Evolutionary conservation across 2,329 filamentous ascomycete species (phyloP).

Genomic region (Scedosporium boydii): DNA sequence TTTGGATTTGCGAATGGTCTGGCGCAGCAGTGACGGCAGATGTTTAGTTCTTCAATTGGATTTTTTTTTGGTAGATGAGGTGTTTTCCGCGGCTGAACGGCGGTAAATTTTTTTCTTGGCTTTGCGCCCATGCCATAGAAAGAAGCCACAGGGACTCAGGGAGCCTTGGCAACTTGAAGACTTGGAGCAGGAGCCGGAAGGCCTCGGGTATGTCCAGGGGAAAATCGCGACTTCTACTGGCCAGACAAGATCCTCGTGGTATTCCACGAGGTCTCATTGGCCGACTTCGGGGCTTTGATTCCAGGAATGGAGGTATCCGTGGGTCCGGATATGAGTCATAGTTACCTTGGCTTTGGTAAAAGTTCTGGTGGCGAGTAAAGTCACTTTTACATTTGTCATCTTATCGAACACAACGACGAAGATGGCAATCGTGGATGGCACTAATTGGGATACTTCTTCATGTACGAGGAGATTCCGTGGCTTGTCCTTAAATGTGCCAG

Average conservation of each 20-base stretch:
- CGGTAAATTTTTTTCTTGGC: background rate
- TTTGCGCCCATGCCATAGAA: background rate
- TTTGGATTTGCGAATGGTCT: background rate
- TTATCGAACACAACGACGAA: background rate
- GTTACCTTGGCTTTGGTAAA: background rate
- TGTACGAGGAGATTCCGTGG: background rate
- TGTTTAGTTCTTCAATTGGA: background rate
- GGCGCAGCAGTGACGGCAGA: background rate
- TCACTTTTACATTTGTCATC: background rate
- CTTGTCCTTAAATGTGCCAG: background rate
- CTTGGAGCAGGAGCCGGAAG: background rate
- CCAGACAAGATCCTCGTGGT: background rate
- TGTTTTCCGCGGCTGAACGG: slow-evolving; percentile 1
- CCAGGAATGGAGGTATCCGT: background rate
- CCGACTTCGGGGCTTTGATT: background rate
- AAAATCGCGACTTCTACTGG: background rate
- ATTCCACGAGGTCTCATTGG: background rate
- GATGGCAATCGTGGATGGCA: background rate
- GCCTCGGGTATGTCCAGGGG: background rate
- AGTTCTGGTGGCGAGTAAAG: background rate
- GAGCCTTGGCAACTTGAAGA: background rate
- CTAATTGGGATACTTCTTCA: too few species aligned
- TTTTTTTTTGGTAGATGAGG: background rate
- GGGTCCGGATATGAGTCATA: background rate
- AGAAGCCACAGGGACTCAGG: background rate